These are phyloP conservation scores for Radiomyces spectabilis DNA, from an alignment of 192 early-diverging fungal species.

Conservation along the genomic window DNA sequence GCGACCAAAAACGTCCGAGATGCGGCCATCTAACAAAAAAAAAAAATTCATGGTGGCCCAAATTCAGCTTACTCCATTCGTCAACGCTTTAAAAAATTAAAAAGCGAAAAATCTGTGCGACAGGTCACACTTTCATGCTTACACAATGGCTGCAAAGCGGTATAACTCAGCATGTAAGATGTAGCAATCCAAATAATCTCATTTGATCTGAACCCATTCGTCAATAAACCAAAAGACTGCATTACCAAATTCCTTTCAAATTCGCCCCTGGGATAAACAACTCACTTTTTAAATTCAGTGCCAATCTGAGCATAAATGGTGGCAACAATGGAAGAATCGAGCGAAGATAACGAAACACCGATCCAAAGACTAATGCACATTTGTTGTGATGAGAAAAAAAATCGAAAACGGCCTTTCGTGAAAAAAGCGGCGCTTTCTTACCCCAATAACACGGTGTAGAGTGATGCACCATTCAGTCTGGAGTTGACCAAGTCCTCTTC, in stretches of 20 bases:
- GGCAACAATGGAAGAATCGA: slow-evolving; percentile 31
- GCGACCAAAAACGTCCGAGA: slow-evolving; percentile 81
- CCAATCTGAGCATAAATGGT: slow-evolving; percentile 29
- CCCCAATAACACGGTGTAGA: slow-evolving; percentile 10
- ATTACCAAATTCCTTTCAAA: background rate
- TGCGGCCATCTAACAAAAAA: slow-evolving; percentile 30
- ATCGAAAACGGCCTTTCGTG: background rate
- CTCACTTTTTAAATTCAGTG: slow-evolving; percentile 29
- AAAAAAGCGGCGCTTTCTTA: background rate
- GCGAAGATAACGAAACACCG: slow-evolving; percentile 15
- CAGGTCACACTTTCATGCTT: slow-evolving; percentile 10
- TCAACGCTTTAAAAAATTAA: background rate
- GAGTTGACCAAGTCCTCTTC: slow-evolving; percentile 4
- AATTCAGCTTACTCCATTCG: background rate
- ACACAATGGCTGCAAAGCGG: slow-evolving; percentile 73
- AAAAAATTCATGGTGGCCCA: background rate
- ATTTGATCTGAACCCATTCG: slow-evolving; percentile 16
- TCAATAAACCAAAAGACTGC: background rate
- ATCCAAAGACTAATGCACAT: slow-evolving; percentile 15
- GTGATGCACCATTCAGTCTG: slow-evolving; percentile 8
- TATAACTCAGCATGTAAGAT: slow-evolving; percentile 63
- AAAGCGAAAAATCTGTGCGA: background rate
- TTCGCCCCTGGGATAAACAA: no score
- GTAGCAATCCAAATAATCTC: slow-evolving; percentile 80
- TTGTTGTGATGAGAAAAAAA: background rate